Base-by-base conservation (phyloP, 148 eudicot genomes). In the Chenopodium berlandieri region DNA sequence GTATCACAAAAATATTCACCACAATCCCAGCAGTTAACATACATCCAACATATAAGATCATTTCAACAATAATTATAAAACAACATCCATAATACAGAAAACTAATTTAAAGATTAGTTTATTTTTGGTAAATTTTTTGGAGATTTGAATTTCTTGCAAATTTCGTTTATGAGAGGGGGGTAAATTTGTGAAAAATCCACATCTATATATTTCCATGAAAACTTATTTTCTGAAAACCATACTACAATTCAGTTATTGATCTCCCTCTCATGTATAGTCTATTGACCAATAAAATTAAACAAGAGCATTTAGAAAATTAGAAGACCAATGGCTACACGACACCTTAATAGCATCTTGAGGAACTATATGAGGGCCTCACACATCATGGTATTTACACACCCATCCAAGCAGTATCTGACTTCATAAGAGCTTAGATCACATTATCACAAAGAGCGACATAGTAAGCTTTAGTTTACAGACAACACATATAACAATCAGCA, bases 11-110 rank as follows among this genome's bases (percentile, higher is more conserved):
- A 75, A 80, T 64, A 81, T 44, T 75, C 79, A 77, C 70, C 86
- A 79, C 30, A 78, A 68, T 40, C 79, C 83, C 85, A 82, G 71
- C 73, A 77, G 70, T 85, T 84, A 89, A 84, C 75, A 87, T 73
- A 67, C 63, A 87, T 84, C 73, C 70, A 78, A 85, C 89, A 85
- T 46, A 72, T 84, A 81, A 84, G 71, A 68, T 85, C 31, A 66
- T 86, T 87, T 66, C 79, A 85, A 75, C 65, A 76, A 78, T 71
- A 54, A 76, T 77, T 17, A 27, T 11, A 32, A 52, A 32, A n/a
- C 27, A 71, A 50, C 32, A 83, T 65, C 83, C 34, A 67, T 70
- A 74, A 50, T 47, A 44, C 75, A 82, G 84, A 82, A 78, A 75
- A 78, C 50, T 40, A 40, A 40, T 40, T 40, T 40, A 40, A 40